Evolutionary conservation across 2,329 filamentous ascomycete genomes (phyloP).

Genomic region (Penicillium verrucosum): DNA sequence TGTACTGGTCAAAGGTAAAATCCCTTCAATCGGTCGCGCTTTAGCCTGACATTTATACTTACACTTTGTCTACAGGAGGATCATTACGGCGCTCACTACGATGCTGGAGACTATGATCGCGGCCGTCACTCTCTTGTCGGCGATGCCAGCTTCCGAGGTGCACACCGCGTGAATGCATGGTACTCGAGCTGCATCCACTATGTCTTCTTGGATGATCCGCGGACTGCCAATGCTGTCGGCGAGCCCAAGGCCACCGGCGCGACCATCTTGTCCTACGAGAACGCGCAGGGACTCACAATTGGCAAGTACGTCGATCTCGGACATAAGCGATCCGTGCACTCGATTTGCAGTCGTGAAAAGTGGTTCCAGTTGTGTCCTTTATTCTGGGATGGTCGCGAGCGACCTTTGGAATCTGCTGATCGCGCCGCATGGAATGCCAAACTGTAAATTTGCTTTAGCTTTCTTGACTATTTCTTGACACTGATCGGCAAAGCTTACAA

Average conservation of each 20-base stretch:
- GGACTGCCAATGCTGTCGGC: conserved; percentile 52
- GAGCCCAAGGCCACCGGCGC: conserved; percentile 71
- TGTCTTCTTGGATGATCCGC: conserved; percentile 57
- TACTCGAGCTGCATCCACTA: conserved; percentile 58
- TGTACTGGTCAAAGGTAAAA: conserved; percentile 70
- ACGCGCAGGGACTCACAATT: conserved; percentile 68
- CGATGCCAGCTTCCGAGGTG: conserved; percentile 53
- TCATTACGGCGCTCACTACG: conserved; percentile 58
- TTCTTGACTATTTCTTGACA: neutral
- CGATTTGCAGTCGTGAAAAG: conserved; percentile 22
- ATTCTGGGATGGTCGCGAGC: conserved; percentile 49
- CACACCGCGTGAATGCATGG: conserved; percentile 57
- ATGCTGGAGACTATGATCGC: conserved; percentile 55
- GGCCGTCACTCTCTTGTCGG: conserved; percentile 61
- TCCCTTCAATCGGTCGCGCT: neutral
- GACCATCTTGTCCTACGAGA: conserved; percentile 70
- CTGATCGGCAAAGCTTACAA: neutral
- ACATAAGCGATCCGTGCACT: conserved; percentile 60
- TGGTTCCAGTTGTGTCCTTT: conserved; percentile 45
- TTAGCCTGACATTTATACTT: neutral
- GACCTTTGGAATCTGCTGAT: conserved; percentile 45
- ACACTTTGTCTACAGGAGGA: conserved; percentile 49
- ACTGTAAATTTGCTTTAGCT: conserved; percentile 28
- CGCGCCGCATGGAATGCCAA: conserved; percentile 49
- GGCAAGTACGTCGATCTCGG: conserved; percentile 71